A percentile compares a stretch with the other conserved stretches of the same genome.
Conservation (phyloP, 441 rosid genomes). For the Pelargonium citronellum region DNA sequence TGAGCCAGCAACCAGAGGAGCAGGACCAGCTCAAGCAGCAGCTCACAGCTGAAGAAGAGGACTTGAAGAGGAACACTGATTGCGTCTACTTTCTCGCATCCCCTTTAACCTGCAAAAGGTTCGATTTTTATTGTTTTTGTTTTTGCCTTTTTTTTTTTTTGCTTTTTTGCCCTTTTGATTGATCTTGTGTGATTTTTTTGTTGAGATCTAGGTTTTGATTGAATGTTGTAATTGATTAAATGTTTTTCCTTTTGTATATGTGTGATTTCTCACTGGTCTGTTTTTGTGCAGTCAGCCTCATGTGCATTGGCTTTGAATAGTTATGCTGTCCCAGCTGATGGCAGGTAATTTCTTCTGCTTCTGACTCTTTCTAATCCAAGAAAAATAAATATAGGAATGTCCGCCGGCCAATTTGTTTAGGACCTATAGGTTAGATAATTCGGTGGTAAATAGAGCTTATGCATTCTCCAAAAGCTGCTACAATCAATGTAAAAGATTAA, state of each 20-base stretch:
- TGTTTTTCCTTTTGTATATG: background rate
- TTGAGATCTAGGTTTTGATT: constrained; percentile 8
- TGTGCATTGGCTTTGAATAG: constrained; percentile 80
- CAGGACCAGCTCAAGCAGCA: constrained; percentile 16
- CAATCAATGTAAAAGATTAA: background rate
- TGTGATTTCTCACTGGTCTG: constrained; percentile 21
- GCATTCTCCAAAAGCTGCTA: constrained; percentile 8
- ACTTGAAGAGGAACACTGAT: constrained; percentile 84
- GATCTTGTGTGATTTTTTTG: background rate
- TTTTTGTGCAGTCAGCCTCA: constrained; percentile 77
- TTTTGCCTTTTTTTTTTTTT: background rate
- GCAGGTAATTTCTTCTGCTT: constrained; percentile 49
- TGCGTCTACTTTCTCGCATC: constrained; percentile 96
- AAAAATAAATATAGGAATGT: background rate
- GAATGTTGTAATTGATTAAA: background rate
- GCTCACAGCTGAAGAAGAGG: constrained; percentile 68
- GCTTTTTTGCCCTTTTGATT: constrained; percentile 5
- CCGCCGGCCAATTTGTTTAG: background rate
- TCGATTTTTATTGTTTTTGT: background rate
- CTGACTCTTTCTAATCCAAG: background rate
- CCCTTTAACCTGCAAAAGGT: constrained; percentile 97
- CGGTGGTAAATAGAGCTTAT: background rate
- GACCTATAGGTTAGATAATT: background rate
- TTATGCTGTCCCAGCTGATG: constrained; percentile 73
- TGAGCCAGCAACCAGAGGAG: background rate